Base-by-base conservation (phyloP, 176 grass and related monocot species). In the Thinopyrum elongatum region DNA sequence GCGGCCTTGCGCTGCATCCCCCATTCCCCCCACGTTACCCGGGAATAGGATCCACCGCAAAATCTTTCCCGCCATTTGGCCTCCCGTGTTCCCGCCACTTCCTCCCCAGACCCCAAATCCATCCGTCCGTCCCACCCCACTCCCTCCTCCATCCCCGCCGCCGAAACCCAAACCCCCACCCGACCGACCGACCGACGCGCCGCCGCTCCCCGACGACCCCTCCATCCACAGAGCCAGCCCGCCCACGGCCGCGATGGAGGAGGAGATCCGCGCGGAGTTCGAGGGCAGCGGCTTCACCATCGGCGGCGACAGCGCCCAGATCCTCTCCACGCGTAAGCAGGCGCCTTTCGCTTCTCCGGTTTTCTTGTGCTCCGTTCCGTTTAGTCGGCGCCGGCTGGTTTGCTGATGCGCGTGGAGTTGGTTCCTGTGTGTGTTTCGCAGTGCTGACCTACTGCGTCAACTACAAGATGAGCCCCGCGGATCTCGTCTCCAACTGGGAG, bases 381-480 rank as follows among this genome's bases (percentile, higher is more conserved):
- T 75, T 46, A 11, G 31, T 12, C 74, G 66, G 46, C 35, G 15
- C 33, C 8, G 73, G 13, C 65, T 55, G 16, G 49, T n/a, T 2
- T 59, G 39, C 78, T 89, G 27, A 76, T 19, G 34, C 82, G 55
- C 47, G 23, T 26, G 22, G 58, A 1, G 49, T 36, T 10, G n/a
- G 26, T 86, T 53, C 31, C 0, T 70, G 7, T 57, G 7, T 57
- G 57, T 51, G 46, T 5, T 44, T 61, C 60, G 66, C 82, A 98
- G 96, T 95, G 94, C 90, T 98, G 21, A 95, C 89, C 27, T 98
- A 89, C 80, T 98, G 96, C 90, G 89, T 95, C 96, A 98, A 95
- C 86, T 98, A 89, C 91, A 95, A 95, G 83, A 91, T 98, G 83
- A 92, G 78, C 84, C 78, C 93, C 6, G 87, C 78, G 19, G 93